phyloP scores from a whole-genome alignment of 1,284 basidiomycete genomes.

The Fomitopsis pinicola region DNA sequence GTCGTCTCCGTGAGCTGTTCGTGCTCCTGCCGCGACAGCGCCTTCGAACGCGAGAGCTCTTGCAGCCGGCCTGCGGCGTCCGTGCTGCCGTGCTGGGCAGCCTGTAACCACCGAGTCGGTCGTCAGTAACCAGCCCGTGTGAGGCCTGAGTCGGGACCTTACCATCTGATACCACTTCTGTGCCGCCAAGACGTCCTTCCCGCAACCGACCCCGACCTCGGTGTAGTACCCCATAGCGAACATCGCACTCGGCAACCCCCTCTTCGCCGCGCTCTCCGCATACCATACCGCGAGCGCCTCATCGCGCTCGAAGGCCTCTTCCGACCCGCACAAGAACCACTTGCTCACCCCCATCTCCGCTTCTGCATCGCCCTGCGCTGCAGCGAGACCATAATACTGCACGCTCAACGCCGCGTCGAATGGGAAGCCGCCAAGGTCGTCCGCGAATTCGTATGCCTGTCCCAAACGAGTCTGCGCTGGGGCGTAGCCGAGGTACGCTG shows the following conservation, averaged over 20 bases:
- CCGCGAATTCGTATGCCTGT: slow-evolving; percentile 86
- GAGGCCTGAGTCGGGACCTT: neutral
- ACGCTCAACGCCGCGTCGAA: slow-evolving; percentile 88
- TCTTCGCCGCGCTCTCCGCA: slow-evolving; percentile 83
- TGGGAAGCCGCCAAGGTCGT: slow-evolving; percentile 60
- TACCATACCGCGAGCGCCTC: slow-evolving; percentile 82
- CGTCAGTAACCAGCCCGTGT: too few relatives aligned
- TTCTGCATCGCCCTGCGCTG: slow-evolving; percentile 79
- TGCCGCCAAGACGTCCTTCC: slow-evolving; percentile 58
- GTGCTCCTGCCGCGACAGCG: slow-evolving; percentile 75
- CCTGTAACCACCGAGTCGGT: slow-evolving; percentile 34
- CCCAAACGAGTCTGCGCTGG: slow-evolving; percentile 92
- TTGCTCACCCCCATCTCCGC: slow-evolving; percentile 93
- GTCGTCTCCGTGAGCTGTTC: slow-evolving; percentile 72
- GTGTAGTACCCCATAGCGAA: slow-evolving; percentile 93
- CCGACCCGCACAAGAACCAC: slow-evolving; percentile 89
- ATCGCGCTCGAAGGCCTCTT: slow-evolving; percentile 80
- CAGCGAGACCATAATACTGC: slow-evolving; percentile 85
- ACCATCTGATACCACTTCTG: slow-evolving; percentile 66
- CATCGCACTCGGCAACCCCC: slow-evolving; percentile 76
- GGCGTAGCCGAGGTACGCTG: slow-evolving; percentile 80
- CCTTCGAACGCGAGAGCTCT: slow-evolving; percentile 53
- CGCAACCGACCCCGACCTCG: slow-evolving; percentile 71
- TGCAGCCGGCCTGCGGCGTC: slow-evolving; percentile 73
- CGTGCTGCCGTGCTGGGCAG: slow-evolving; percentile 70